Conservation (phyloP, 2,329 filamentous ascomycete species). For the Cladosporium sp. region DNA sequence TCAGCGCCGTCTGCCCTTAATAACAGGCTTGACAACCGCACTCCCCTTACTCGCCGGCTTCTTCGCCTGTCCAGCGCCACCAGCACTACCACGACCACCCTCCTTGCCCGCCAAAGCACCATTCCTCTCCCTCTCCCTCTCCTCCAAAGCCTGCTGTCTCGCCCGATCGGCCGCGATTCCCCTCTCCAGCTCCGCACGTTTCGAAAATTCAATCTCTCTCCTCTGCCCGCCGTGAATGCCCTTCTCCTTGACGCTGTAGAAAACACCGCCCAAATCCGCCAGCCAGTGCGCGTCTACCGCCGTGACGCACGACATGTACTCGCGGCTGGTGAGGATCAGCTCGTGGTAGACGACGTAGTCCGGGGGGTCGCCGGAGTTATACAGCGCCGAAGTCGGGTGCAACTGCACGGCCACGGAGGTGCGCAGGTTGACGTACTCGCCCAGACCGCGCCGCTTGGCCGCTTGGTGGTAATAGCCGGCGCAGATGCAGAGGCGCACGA, state of each 20-base stretch:
- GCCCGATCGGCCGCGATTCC: conserved; percentile 27
- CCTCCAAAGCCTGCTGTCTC: conserved; percentile 17
- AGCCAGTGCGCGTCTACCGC: conserved; percentile 96
- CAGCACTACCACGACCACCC: background rate
- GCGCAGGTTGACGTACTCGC: conserved; percentile 94
- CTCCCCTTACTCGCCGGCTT: conserved; percentile 21
- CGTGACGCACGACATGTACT: conserved; percentile 97
- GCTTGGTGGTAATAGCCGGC: conserved; percentile 98
- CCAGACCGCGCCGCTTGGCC: conserved; percentile 90
- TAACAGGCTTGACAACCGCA: conserved; percentile 29
- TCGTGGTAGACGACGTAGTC: conserved; percentile 99
- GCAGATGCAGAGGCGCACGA: conserved; percentile 94
- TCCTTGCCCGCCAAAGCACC: conserved; percentile 14
- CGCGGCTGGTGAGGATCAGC: conserved; percentile 91
- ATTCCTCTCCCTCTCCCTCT: conserved; percentile 15
- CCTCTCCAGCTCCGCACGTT: conserved; percentile 27
- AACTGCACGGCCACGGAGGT: conserved; percentile 92
- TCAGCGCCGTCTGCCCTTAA: conserved; percentile 14
- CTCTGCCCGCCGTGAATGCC: conserved; percentile 51
- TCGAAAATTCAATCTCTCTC: conserved; percentile 29
- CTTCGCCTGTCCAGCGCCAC: conserved; percentile 13
- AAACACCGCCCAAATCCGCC: conserved; percentile 91
- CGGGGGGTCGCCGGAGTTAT: conserved; percentile 87
- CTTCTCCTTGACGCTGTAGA: conserved; percentile 97
- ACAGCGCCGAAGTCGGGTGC: conserved; percentile 89